These are phyloP conservation scores for Wickerhamomyces alni DNA, from an alignment of 805 yeast species.

Conservation along the genomic window DNA sequence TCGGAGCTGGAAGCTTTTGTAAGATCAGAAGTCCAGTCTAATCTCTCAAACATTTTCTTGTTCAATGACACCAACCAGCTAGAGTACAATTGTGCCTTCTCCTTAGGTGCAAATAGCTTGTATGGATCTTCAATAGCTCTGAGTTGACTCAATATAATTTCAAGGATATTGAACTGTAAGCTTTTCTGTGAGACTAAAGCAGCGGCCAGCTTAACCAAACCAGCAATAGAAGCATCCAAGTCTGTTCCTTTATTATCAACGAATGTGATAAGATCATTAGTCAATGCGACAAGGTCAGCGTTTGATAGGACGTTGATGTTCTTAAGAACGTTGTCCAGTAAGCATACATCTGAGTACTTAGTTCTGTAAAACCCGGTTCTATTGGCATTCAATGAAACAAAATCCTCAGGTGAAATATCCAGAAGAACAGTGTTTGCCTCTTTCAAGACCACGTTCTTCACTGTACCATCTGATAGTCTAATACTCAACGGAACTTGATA, in stretches of 20 bases:
- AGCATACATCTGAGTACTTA: slow-evolving; percentile 32
- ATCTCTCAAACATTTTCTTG: slow-evolving; percentile 22
- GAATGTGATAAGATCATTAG: slow-evolving; percentile 27
- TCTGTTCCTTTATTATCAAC: slow-evolving; percentile 26
- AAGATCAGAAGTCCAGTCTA: slow-evolving; percentile 36
- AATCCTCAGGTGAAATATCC: slow-evolving; percentile 19
- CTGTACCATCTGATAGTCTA: slow-evolving; percentile 29
- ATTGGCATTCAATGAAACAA: slow-evolving; percentile 38
- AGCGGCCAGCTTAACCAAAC: slow-evolving; percentile 23
- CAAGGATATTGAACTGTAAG: slow-evolving; percentile 22
- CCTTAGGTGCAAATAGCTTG: slow-evolving; percentile 9
- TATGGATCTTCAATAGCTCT: slow-evolving; percentile 17
- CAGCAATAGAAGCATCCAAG: slow-evolving; percentile 21
- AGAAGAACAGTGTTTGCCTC: slow-evolving; percentile 31
- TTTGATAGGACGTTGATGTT: slow-evolving; percentile 18
- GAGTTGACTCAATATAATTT: slow-evolving; percentile 22
- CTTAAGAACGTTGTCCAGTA: slow-evolving; percentile 22
- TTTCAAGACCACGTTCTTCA: slow-evolving; percentile 34
- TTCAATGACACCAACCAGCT: slow-evolving; percentile 13
- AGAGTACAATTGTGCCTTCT: slow-evolving; percentile 5
- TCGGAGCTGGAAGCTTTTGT: slow-evolving; percentile 33
- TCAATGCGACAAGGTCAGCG: slow-evolving; percentile 24
- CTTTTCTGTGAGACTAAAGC: slow-evolving; percentile 5
- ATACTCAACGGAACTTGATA: slow-evolving; percentile 56
- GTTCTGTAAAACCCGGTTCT: slow-evolving; percentile 43